Evolutionary conservation across 192 early-diverging fungal genomes (phyloP).

Genomic region (Coemansia sp.): DNA sequence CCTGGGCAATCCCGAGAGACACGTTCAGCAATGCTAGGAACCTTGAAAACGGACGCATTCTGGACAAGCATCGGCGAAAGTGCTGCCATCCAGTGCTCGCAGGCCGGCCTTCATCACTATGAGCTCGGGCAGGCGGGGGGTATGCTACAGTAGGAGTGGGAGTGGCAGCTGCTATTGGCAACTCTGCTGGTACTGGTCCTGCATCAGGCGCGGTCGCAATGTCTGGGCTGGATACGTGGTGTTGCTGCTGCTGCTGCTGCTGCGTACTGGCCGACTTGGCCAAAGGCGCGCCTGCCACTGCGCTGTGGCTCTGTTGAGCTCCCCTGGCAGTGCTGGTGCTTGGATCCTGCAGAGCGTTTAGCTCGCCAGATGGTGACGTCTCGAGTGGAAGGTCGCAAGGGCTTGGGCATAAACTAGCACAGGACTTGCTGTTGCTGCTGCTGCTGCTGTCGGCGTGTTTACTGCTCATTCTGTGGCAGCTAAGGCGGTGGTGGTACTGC

Average conservation of each 20-base stretch:
- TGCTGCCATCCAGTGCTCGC: not conserved
- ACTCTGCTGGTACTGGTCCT: not conserved
- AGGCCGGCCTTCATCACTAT: not conserved
- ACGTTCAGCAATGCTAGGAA: constrained; percentile 4
- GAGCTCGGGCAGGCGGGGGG: not conserved
- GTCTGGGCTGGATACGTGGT: not conserved
- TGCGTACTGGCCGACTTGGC: no score
- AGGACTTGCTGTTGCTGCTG: not conserved
- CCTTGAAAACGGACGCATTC: constrained; percentile 8
- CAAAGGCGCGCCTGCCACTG: no score
- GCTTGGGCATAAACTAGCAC: not conserved
- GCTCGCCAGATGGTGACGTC: not conserved
- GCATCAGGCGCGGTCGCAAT: not conserved
- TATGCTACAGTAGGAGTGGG: not conserved
- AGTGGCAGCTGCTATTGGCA: not conserved
- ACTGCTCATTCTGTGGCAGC: not conserved
- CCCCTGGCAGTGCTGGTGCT: not conserved
- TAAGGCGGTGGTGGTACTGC: not conserved
- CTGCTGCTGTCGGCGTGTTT: not conserved
- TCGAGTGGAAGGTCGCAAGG: not conserved
- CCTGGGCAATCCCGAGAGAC: constrained; percentile 11
- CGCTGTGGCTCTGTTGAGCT: not conserved
- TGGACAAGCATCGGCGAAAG: constrained; percentile 7
- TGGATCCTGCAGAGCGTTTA: not conserved
- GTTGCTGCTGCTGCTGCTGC: not conserved